Conservation (phyloP, 495 filamentous ascomycete genomes). For the Gamarada debralockiae region DNA sequence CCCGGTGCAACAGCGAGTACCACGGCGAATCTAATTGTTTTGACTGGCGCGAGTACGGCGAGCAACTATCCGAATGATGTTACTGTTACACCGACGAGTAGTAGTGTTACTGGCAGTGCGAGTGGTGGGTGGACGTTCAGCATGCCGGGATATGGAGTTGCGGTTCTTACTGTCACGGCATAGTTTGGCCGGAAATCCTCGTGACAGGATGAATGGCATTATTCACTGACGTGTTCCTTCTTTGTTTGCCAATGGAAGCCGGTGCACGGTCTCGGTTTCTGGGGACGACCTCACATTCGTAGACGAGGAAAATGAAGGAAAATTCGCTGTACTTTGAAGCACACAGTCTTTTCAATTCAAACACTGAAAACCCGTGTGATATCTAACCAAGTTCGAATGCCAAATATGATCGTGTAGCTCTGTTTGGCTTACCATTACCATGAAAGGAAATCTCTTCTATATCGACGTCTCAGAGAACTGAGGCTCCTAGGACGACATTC, state of each 20-base stretch:
- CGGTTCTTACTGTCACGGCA: conserved; percentile 8
- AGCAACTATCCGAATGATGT: conserved; percentile 14
- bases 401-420: too few species aligned
- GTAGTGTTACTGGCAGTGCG: conserved; percentile 9
- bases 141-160: conserved; percentile 10
- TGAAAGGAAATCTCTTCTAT: conserved; percentile 4
- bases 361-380: too few species aligned
- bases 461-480: conserved; percentile 1
- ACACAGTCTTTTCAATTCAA: too few species aligned
- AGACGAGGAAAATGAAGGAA: too few species aligned
- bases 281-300: too few species aligned
- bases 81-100: background rate
- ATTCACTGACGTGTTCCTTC: too few species aligned
- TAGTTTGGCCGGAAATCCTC: background rate
- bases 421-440: too few species aligned
- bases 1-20: conserved; percentile 2
- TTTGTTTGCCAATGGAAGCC: too few species aligned
- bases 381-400: too few species aligned
- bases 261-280: background rate
- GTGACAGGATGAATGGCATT: too few species aligned
- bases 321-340: too few species aligned
- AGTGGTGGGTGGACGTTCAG: conserved; percentile 9
- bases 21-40: background rate
- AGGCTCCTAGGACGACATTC: too few species aligned
- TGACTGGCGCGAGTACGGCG: background rate